Evolutionary conservation across 345 rosid species (phyloP).

Genomic region (Reutealis trisperma): DNA sequence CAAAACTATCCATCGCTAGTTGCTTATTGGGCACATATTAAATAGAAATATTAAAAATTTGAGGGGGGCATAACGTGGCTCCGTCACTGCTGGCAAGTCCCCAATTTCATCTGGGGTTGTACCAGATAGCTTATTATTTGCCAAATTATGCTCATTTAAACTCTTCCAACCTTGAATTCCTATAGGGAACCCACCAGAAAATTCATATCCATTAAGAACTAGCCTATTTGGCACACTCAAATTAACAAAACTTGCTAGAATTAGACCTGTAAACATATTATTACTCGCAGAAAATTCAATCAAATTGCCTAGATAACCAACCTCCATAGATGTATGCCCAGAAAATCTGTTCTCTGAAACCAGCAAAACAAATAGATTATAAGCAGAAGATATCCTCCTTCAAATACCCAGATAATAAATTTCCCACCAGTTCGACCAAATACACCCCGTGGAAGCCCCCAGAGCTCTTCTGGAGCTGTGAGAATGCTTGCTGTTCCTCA

Average conservation of each 20-base stretch:
- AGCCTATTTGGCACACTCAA: constrained; percentile 56
- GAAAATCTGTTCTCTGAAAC: constrained; percentile 64
- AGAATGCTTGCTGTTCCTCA: constrained; percentile 52
- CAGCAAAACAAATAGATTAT: constrained; percentile 57
- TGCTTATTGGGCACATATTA: no score
- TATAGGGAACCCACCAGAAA: constrained; percentile 67
- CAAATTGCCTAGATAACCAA: constrained; percentile 52
- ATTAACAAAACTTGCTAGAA: constrained; percentile 58
- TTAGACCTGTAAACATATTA: constrained; percentile 50
- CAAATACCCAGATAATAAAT: constrained; percentile 64
- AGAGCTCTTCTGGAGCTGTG: constrained; percentile 58
- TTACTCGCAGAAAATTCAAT: constrained; percentile 50
- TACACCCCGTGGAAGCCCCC: constrained; percentile 72
- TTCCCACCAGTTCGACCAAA: constrained; percentile 65
- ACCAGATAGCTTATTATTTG: constrained; percentile 65
- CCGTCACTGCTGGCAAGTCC: no score
- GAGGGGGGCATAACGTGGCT: no score
- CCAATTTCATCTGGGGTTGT: constrained; percentile 66
- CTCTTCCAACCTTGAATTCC: constrained; percentile 52
- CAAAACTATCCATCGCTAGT: no score
- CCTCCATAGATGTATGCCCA: constrained; percentile 55
- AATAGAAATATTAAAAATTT: no score
- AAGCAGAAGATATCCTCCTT: constrained; percentile 47
- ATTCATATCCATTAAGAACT: constrained; percentile 59
- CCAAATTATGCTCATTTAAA: constrained; percentile 77